Base-by-base conservation (phyloP, 768 basidiomycete species). In the Auricularia cornea region DNA sequence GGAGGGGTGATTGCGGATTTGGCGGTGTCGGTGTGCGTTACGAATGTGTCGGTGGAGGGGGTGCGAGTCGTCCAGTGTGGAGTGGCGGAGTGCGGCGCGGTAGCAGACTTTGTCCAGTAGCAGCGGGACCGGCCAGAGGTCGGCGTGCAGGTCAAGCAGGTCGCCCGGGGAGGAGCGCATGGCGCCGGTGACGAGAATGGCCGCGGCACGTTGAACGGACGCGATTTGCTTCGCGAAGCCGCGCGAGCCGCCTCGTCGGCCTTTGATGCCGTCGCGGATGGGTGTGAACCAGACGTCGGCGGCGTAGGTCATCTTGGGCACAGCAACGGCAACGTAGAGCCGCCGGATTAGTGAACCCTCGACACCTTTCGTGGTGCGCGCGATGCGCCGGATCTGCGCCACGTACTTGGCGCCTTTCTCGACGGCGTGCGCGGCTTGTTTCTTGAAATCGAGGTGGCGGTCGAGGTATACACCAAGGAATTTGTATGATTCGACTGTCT, bases 121-220 rank as follows among this genome's bases (percentile, higher is more conserved):
- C n/a, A n/a, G 52, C 16, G 33, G 61, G 52, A 73, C 41, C 1
- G 72, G 71, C 0, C 63, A 63, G 6, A 70, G 48, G 57, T 66
- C 35, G 0, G 66, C 65, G 52, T 73, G 72, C 0, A 62, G 64
- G 16, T 70, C 65, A 0, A 72, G 56, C 2, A 66, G n/a, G 62
- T 73, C 71, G 0, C 64, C 66, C 0, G 72, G 64, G 0, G 72
- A 69, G 14, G 72, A 57, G 1, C 62, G 41, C 66, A 73, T 65
- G 2, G 67, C 70, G 12, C 72, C 70, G 1, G 68, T 67, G 6
- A 71, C 69, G 10, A 51, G 48, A 0, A 72, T 2, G 0, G 63
- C 60, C 2, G 69, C 72, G n/a, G 67, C 52, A 14, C 72, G 26
- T 38, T 74, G 73, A 1, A 72, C 64, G 1, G 48, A 28, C 2